Evolutionary conservation across 2,329 filamentous ascomycete genomes (phyloP), one percentile per base, ranked within the genome.

Genomic region (Colletotrichum abscissum): DNA sequence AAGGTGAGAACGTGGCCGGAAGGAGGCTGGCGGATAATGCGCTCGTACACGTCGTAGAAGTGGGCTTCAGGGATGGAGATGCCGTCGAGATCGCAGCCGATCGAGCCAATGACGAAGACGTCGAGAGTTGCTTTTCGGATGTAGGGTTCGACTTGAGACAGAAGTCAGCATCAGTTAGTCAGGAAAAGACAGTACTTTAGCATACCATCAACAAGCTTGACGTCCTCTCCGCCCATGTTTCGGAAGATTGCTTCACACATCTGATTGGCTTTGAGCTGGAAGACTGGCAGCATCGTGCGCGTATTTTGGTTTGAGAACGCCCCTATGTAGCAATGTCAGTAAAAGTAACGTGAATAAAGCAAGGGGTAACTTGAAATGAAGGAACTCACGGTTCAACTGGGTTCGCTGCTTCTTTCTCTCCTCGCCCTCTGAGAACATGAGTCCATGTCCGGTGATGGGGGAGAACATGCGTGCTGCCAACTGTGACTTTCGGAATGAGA

Each of bases 351-450:
- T 46, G 42, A 24, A 49, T 30, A 22, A 12, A 12, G 5, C 1
- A 5, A 11, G 9, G 28, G 4, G 16, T 2, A 5, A 26, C 2
- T 49, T 1, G 33, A 26, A 5, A 49, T n/a, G 7, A 11, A 26
- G 3, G 14, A 1, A 74, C 74, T 66, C 49, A 79, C 77, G 73
- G 0, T 75, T 75, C 6, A 86, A 73, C 22, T 84, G 75, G 22
- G 77, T 80, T 7, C 84, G 77, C 63, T 84, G 79, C 5, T 69
- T 76, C 59, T 78, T 80, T 67, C 85, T 82, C 5, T 78, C 76
- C 0, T 80, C 79, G 0, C 82, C 81, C 64, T 85, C 84, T 1
- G 80, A 75, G 59, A 85, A 82, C 5, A 85, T 72, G 1, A 85
- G 74, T 0, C 83, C 84, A 0, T 74, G 74, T 1, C 84, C 83